Evolutionary conservation across 495 filamentous ascomycete species (phyloP).

Genomic region (Annulohypoxylon maeteangense): DNA sequence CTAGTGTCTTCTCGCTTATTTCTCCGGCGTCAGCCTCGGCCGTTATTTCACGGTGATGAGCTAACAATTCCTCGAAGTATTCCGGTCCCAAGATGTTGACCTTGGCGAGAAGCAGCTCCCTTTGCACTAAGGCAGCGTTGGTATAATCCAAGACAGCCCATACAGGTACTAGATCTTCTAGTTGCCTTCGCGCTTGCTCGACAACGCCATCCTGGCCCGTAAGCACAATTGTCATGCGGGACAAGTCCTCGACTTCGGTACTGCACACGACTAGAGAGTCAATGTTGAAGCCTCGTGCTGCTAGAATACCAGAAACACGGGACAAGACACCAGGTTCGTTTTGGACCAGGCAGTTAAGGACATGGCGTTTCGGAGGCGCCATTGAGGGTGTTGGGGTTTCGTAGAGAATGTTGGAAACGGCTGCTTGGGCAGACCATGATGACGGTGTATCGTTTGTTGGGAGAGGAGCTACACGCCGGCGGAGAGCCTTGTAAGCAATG

Average conservation of each 20-base stretch:
- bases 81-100: conserved; percentile 94
- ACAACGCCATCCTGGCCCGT: conserved; percentile 96
- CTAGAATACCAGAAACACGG: conserved; percentile 94
- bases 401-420: conserved; percentile 97
- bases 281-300: conserved; percentile 98
- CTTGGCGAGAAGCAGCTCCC: conserved; percentile 95
- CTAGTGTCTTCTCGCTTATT: conserved; percentile 50
- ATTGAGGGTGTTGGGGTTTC: conserved; percentile 89
- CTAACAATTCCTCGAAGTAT: conserved; percentile 95
- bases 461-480: conserved; percentile 85
- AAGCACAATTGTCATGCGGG: conserved; percentile 98
- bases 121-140: conserved; percentile 89
- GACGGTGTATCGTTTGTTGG: conserved; percentile 78
- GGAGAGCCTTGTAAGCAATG: conserved; percentile 96
- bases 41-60: conserved; percentile 86
- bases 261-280: conserved; percentile 97
- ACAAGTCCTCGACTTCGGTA: conserved; percentile 97
- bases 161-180: conserved; percentile 96
- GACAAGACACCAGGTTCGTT: conserved; percentile 98
- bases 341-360: conserved; percentile 98
- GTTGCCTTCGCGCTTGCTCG: conserved; percentile 93
- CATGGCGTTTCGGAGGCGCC: conserved; percentile 88
- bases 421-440: conserved; percentile 92
- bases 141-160: conserved; percentile 99
- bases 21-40: conserved; percentile 50